Conservation (phyloP, 306 rosid genomes). For the Quercus dentata region DNA sequence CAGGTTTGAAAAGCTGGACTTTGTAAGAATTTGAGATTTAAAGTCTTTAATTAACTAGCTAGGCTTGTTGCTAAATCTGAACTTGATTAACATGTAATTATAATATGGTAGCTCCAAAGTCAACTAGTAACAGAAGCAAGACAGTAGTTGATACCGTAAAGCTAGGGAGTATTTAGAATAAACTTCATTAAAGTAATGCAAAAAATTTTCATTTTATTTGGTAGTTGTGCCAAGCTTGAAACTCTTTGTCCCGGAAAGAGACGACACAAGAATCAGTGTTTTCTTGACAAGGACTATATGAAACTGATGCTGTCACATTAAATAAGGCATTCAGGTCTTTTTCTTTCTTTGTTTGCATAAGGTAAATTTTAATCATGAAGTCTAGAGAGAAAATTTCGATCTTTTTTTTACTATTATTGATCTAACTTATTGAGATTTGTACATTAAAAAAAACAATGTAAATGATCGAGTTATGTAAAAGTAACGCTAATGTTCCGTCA, state of each 20-base stretch:
- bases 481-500: too few relatives aligned
- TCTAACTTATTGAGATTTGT: too few relatives aligned
- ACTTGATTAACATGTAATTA: too few relatives aligned
- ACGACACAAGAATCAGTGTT: slow-evolving; percentile 32
- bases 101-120: neutral
- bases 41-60: too few relatives aligned
- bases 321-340: neutral
- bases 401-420: too few relatives aligned
- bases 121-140: neutral
- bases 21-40: too few relatives aligned
- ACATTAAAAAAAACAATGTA: too few relatives aligned
- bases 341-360: neutral
- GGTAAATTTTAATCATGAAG: neutral
- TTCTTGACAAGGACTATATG: slow-evolving; percentile 37
- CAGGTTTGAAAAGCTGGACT: too few relatives aligned
- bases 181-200: neutral
- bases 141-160: slow-evolving; percentile 13
- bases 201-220: slow-evolving; percentile 23
- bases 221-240: slow-evolving; percentile 39
- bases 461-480: too few relatives aligned
- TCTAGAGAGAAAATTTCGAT: too few relatives aligned
- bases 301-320: slow-evolving; percentile 15
- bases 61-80: too few relatives aligned
- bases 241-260: slow-evolving; percentile 46
- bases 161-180: slow-evolving; percentile 4